Evolutionary conservation across 2,329 filamentous ascomycete species (phyloP), one percentile per base, ranked within the genome.

Genomic region (Fusarium siculi): DNA sequence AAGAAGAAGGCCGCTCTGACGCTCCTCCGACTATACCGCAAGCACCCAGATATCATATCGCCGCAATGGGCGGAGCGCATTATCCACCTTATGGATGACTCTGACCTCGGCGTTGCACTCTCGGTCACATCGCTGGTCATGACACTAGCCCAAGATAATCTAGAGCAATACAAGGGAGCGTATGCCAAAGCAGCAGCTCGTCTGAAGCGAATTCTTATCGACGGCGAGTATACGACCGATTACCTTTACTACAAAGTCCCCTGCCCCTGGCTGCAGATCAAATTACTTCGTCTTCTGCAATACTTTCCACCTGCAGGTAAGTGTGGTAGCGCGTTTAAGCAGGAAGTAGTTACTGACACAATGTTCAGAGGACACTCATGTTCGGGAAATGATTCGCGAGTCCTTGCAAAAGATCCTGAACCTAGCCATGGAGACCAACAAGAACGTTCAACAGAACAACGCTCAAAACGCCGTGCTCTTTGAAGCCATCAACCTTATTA

Each of bases 231-330:
- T 78, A 90, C 94, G 1, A 89, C 91, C 63, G 96, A 98, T 80
- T 99, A 99, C 80, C 89, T 98, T 32, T 99, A 99, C 85, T 99
- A 99, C 87, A 98, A 98, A 79, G 96, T 99, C n/a, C 96, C 96
- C 2, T 99, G 96, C 80, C 96, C 96, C 6, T 99, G 96, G 96
- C 91, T 99, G 65, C 95, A 98, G 83, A 93, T 98, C 79, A 99
- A 99, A 84, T 88, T 99, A 23, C 84, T 99, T 74, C 91, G 95
- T 70, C 84, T 99, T 68, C 87, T 99, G 73, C 96, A 99, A 83
- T 99, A 98, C 82, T 99, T 97, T 82, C 93, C 95, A 32, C 96
- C 96, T 50, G 97, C 96, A 80, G 92, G 93, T 95, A 86, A 73
- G 87, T 83, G 30, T 55, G 30, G 23, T 40, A 37, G 15, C n/a